Evolutionary conservation across 805 yeast genomes (phyloP).

Genomic region (Sungouiella blattae): DNA sequence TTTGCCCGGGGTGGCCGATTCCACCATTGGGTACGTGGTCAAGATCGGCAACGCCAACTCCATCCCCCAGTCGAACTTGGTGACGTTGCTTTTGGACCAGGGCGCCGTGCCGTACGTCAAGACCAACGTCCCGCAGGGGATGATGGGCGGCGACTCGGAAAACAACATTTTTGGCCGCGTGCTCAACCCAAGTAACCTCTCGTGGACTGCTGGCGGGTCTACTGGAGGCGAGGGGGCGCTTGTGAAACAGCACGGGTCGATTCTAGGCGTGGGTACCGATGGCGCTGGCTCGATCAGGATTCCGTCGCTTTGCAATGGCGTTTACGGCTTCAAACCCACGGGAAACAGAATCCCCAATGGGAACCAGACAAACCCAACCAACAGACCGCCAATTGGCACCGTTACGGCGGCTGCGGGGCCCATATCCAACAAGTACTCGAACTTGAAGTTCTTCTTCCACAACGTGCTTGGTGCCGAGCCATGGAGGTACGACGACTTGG

Average conservation of each 20-base stretch:
- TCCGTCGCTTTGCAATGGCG: conserved; percentile 60
- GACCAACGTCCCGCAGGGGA: conserved; percentile 61
- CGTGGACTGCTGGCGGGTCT: conserved; percentile 63
- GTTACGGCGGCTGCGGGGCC: conserved; percentile 46
- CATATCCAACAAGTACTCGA: conserved; percentile 32
- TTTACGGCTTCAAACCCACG: conserved; percentile 59
- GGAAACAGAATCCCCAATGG: not conserved
- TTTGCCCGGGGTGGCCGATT: not conserved
- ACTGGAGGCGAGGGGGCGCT: conserved; percentile 67
- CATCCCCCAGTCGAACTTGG: conserved; percentile 20
- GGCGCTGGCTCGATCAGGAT: conserved; percentile 65
- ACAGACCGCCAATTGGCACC: too few species aligned
- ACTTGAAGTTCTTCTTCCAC: conserved; percentile 34
- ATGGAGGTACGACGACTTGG: conserved; percentile 45
- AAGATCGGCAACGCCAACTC: too few species aligned
- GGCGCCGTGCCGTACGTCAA: conserved; percentile 62
- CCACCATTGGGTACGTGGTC: not conserved
- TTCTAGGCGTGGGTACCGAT: conserved; percentile 61
- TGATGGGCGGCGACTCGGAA: conserved; percentile 62
- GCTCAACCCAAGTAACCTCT: conserved; percentile 51
- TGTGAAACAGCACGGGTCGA: conserved; percentile 52
- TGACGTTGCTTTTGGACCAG: conserved; percentile 30
- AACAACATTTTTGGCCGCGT: conserved; percentile 57
- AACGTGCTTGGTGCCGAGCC: conserved; percentile 36
- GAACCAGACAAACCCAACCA: not conserved